These are phyloP conservation scores for Neonectria hederae DNA, from an alignment of 2,329 filamentous ascomycete species.

Conservation along the genomic window DNA sequence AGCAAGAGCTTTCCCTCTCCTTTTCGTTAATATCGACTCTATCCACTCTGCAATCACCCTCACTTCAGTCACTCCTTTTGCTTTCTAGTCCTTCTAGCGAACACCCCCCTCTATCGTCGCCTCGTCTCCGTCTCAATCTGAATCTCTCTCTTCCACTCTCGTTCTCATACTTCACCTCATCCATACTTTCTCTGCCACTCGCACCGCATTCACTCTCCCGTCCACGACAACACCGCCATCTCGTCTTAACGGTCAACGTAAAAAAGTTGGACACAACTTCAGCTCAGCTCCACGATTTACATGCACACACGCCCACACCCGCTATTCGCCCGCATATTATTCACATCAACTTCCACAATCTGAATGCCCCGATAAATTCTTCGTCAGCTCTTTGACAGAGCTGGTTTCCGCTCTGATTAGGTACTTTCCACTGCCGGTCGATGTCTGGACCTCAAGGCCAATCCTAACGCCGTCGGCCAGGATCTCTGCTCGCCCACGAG, in stretches of 20 bases:
- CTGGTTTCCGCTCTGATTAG: conserved; percentile 39
- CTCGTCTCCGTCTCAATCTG: conserved; percentile 33
- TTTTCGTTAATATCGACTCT: conserved; percentile 52
- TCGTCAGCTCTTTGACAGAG: conserved; percentile 50
- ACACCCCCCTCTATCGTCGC: conserved; percentile 33
- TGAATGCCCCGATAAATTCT: conserved; percentile 50
- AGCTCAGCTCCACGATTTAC: conserved; percentile 8
- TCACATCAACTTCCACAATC: conserved; percentile 34
- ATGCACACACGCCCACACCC: conserved; percentile 26
- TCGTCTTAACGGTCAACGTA: conserved; percentile 19
- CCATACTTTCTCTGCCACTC: conserved; percentile 7
- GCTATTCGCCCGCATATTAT: conserved; percentile 24
- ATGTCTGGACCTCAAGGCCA: conserved; percentile 26
- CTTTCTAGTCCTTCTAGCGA: conserved; percentile 38
- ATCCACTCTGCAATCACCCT: conserved; percentile 51
- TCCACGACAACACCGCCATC: conserved; percentile 20
- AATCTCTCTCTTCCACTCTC: conserved; percentile 18
- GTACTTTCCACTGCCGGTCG: conserved; percentile 35
- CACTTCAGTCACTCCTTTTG: conserved; percentile 54
- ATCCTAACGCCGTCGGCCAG: conserved; percentile 36
- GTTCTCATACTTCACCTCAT: conserved; percentile 26
- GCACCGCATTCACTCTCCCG: conserved; percentile 13
- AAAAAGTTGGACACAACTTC: conserved; percentile 12
- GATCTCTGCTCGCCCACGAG: conserved; percentile 28
- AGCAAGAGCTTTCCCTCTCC: conserved; percentile 46